Base-by-base conservation (phyloP, 345 rosid genomes). In the Noccaea caerulescens region DNA sequence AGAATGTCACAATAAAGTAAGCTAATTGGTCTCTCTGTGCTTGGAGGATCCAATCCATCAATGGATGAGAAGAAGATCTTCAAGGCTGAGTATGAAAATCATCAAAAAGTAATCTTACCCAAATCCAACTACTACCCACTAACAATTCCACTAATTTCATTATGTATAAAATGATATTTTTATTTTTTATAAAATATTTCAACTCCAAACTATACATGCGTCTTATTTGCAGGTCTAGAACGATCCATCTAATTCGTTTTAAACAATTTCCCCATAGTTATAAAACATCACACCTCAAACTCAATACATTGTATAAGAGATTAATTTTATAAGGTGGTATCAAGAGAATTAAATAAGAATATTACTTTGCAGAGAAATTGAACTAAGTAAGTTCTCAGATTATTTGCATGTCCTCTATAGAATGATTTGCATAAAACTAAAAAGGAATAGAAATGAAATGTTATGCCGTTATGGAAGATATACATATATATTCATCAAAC, bases 41-140 rank as follows among this genome's bases (percentile, higher is more conserved):
- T 76, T 69, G 75, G 71, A 76, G 41, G 60, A 76, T 75, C 69
- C 51, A 59, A 37, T 63, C 70, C 70, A 43, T 63, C 59, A 76
- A 68, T 76, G 75, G 75, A 69, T 68, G 79, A 54, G 79, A 63
- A 68, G 79, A 39, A 76, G 70, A 68, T 76, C 75, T 76, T 63
- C 46, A 68, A 69, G 12, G 60, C 50, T 69, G 33, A 76, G 30
- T 76, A 55, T 69, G 69, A 68, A 59, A 43, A 34, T 68, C 69
- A 60, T 45, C 44, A 52, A 60, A 75, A 68, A 53, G 69, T 68
- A 49, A 43, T 68, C 58, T 75, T 53, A 68, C 73, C 73, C 78
- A 68, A 75, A 75, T 61, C 25, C 73, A 75, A 75, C 78, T 45
- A 68, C 73, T 68, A 75, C 64, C 78, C 78, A 75, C 78, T 75